A percentile compares a stretch with the other conserved stretches of the same genome.
phyloP scores from a whole-genome alignment of 2,329 filamentous ascomycete genomes.

The Botryotinia narcissicola region DNA sequence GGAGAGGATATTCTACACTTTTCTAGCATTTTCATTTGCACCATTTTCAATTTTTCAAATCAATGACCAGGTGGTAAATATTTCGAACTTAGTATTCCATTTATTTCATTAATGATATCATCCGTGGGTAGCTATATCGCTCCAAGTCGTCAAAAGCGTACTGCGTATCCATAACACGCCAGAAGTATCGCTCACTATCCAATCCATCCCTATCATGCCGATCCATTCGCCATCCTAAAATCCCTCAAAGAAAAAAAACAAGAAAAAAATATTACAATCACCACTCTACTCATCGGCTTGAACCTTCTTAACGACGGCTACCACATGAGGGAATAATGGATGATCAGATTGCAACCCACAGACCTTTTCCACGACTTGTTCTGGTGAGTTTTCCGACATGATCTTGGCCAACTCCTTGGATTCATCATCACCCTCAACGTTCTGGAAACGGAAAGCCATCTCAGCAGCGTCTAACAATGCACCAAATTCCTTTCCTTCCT shows the following conservation, averaged over 20 bases:
- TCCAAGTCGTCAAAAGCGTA: background rate
- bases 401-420: constrained; percentile 81
- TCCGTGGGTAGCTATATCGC: background rate
- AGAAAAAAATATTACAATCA: constrained; percentile 10
- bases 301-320: constrained; percentile 78
- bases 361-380: constrained; percentile 75
- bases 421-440: constrained; percentile 89
- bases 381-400: constrained; percentile 69
- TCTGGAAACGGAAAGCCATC: constrained; percentile 93
- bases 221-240: constrained; percentile 12
- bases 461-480: constrained; percentile 80
- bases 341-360: constrained; percentile 76
- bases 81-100: background rate
- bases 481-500: constrained; percentile 69
- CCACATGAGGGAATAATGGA: constrained; percentile 72
- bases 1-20: background rate
- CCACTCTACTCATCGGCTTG: constrained; percentile 50
- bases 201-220: constrained; percentile 6
- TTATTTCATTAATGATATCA: background rate
- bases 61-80: background rate
- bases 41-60: background rate
- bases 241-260: constrained; percentile 21
- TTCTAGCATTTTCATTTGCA: background rate
- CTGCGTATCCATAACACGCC: constrained; percentile 13
- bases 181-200: constrained; percentile 7